Evolutionary conservation across 108 stramenopile genomes (phyloP).

Genomic region (Nannochloropsis oceanica): DNA sequence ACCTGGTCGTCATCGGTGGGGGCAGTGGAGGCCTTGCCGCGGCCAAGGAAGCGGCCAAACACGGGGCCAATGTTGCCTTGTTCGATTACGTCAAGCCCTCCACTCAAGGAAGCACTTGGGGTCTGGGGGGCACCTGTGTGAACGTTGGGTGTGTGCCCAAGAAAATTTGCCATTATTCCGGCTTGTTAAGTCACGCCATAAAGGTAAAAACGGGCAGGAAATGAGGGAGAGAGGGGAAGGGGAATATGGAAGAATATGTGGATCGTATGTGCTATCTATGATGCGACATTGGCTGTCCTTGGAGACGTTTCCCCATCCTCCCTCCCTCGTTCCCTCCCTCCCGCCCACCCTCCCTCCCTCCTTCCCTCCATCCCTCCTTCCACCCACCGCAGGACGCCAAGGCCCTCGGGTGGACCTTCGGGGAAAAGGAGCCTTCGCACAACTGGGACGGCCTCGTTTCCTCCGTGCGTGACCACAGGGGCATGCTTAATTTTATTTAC

Average conservation of each 20-base stretch:
- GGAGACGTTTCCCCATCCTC: too few relatives aligned
- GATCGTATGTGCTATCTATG: too few relatives aligned
- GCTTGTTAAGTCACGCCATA: conserved; percentile 5
- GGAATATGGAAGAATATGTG: background rate
- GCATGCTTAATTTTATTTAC: conserved; percentile 40
- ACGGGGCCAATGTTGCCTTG: conserved; percentile 85
- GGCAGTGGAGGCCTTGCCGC: conserved; percentile 73
- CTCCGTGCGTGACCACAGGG: conserved; percentile 31
- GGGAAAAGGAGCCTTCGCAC: background rate
- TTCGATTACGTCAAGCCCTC: conserved; percentile 94
- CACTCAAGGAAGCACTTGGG: conserved; percentile 85
- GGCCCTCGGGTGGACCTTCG: background rate
- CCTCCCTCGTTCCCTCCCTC: background rate
- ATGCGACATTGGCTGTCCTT: too few relatives aligned
- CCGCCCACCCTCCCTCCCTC: background rate
- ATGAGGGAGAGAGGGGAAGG: background rate
- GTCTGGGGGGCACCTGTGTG: conserved; percentile 98
- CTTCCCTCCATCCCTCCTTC: background rate
- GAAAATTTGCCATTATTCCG: conserved; percentile 80
- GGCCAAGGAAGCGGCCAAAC: conserved; percentile 69
- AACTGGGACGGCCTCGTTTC: conserved; percentile 32
- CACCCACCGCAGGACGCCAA: conserved; percentile 2
- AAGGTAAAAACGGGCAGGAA: background rate
- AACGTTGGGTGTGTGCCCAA: conserved; percentile 95
- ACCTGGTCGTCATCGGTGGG: conserved; percentile 89